phyloP scores from a whole-genome alignment of 1,139 yeast species.

The Suhomyces maxii region DNA sequence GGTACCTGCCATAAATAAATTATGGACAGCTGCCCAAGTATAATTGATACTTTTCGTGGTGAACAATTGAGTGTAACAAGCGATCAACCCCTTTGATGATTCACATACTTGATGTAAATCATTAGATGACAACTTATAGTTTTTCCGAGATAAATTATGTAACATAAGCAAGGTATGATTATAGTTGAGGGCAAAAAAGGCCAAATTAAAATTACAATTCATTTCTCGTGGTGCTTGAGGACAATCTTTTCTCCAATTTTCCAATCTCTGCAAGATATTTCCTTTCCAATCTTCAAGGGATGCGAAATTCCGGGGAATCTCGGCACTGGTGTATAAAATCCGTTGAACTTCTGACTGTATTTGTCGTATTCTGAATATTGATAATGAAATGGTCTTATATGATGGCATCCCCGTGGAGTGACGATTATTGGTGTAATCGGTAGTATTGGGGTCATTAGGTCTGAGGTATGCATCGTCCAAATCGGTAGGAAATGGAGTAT shows the following conservation, averaged over 20 bases:
- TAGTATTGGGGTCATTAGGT: constrained; percentile 17
- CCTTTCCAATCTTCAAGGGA: constrained; percentile 59
- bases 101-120: constrained; percentile 61
- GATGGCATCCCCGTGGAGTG: constrained; percentile 21
- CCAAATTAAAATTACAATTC: constrained; percentile 74
- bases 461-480: constrained; percentile 69
- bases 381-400: constrained; percentile 63
- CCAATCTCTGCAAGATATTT: constrained; percentile 51
- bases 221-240: constrained; percentile 60
- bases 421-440: constrained; percentile 9
- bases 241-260: constrained; percentile 57
- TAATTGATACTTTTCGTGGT: constrained; percentile 64
- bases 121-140: constrained; percentile 50
- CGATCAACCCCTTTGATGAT: constrained; percentile 66
- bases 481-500: constrained; percentile 67
- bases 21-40: constrained; percentile 94
- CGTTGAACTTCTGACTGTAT: constrained; percentile 79
- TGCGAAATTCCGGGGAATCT: constrained; percentile 64
- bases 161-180: constrained; percentile 71
- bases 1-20: constrained; percentile 85
- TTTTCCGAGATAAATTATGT: constrained; percentile 77
- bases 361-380: constrained; percentile 66
- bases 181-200: constrained; percentile 72
- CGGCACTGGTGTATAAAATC: constrained; percentile 66
- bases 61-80: constrained; percentile 59